Evolutionary conservation across 2,329 filamentous ascomycete species (phyloP).

Genomic region (Zarea fungicola): DNA sequence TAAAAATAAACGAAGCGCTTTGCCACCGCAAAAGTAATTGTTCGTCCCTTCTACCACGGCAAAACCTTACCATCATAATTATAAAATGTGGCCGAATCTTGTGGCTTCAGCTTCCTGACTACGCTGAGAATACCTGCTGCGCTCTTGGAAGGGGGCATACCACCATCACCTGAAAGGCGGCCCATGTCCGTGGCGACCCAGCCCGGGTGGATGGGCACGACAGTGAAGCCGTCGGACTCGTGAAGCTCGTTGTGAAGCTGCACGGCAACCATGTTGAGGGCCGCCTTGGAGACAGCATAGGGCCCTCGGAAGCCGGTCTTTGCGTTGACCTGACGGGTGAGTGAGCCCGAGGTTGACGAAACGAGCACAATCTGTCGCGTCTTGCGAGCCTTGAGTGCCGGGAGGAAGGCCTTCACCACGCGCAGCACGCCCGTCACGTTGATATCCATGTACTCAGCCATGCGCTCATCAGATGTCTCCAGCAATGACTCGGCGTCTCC

Average conservation of each 20-base stretch:
- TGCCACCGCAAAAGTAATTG: too few species aligned
- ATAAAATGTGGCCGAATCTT: conserved; percentile 11
- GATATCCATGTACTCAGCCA: conserved; percentile 10
- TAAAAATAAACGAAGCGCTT: neutral
- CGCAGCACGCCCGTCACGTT: conserved; percentile 11
- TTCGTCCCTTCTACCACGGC: conserved; percentile 3
- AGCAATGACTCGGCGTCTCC: conserved; percentile 4
- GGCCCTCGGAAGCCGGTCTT: neutral
- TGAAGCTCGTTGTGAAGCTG: conserved; percentile 14
- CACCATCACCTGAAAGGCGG: conserved; percentile 3
- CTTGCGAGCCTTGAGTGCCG: conserved; percentile 8
- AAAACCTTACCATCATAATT: conserved; percentile 9
- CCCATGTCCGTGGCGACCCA: conserved; percentile 10
- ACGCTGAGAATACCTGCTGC: conserved; percentile 8
- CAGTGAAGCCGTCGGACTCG: conserved; percentile 10
- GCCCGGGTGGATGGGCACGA: conserved; percentile 10
- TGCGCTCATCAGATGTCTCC: conserved; percentile 7
- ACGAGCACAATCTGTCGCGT: conserved; percentile 12
- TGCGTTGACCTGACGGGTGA: conserved; percentile 6
- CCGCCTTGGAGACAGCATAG: conserved; percentile 11
- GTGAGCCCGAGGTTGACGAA: conserved; percentile 5
- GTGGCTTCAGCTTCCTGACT: conserved; percentile 2
- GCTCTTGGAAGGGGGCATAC: conserved; percentile 7
- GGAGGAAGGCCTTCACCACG: conserved; percentile 11
- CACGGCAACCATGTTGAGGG: conserved; percentile 12